A percentile compares a stretch with the other conserved stretches of the same genome.
Evolutionary conservation across 2,329 filamentous ascomycete genomes (phyloP).

Genomic region (Penicillium sp.): DNA sequence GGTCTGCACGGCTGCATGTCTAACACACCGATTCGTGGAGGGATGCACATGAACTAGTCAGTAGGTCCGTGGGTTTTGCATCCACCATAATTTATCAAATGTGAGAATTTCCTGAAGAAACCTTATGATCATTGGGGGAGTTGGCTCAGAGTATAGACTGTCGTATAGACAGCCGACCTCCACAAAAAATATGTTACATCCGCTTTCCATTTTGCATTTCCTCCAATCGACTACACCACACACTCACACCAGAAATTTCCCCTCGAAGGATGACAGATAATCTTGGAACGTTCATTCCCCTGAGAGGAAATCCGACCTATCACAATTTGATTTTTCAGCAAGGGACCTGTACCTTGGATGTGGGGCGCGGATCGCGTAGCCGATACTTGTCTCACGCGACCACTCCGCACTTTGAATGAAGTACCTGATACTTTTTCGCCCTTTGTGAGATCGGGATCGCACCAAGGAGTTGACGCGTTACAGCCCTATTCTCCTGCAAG

Average conservation of each 20-base stretch:
- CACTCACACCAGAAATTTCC: background rate
- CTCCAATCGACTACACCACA: background rate
- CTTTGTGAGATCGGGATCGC: background rate
- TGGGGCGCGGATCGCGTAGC: background rate
- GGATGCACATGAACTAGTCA: background rate
- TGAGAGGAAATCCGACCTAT: background rate
- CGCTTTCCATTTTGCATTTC: background rate
- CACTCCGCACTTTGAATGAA: background rate
- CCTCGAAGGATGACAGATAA: background rate
- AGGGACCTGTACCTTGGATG: background rate
- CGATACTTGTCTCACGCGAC: background rate
- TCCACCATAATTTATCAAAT: background rate
- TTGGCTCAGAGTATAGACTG: too few species aligned
- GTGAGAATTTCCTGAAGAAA: background rate
- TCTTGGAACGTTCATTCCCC: background rate
- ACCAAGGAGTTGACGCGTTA: constrained; percentile 1
- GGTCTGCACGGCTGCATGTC: background rate
- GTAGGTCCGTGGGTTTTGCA: background rate
- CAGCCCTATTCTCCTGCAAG: constrained; percentile 17
- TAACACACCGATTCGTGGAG: background rate
- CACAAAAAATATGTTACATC: constrained; percentile 5
- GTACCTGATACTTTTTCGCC: background rate
- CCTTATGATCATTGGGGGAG: background rate
- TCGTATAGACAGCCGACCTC: background rate
- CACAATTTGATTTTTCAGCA: background rate